These are phyloP conservation scores for Pseudozyma sp. DNA, from an alignment of 1,284 basidiomycete genomes.

Conservation along the genomic window DNA sequence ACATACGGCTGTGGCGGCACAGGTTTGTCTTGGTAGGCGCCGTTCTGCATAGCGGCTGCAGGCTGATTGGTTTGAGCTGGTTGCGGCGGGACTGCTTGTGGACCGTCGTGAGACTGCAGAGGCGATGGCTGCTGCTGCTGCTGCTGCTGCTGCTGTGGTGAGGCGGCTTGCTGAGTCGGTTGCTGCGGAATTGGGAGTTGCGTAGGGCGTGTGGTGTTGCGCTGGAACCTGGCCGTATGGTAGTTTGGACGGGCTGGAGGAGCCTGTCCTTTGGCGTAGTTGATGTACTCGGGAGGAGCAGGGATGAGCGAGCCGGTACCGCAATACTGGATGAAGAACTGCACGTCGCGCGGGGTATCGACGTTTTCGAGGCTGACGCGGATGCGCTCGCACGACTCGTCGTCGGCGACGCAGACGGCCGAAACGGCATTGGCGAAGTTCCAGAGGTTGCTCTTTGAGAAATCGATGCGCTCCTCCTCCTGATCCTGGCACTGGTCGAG, in stretches of 20 bases:
- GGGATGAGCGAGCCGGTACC: slow-evolving; percentile 65
- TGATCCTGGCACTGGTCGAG: slow-evolving; percentile 85
- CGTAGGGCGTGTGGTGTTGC: slow-evolving; percentile 55
- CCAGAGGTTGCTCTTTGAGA: slow-evolving; percentile 96
- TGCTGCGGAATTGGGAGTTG: slow-evolving; percentile 45
- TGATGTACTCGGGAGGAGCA: slow-evolving; percentile 67
- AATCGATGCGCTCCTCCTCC: slow-evolving; percentile 91
- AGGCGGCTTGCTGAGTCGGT: slow-evolving; percentile 21
- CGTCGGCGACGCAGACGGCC: slow-evolving; percentile 93
- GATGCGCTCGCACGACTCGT: slow-evolving; percentile 74
- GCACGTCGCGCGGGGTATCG: slow-evolving; percentile 61
- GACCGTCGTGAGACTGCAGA: slow-evolving; percentile 15
- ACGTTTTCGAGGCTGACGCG: slow-evolving; percentile 65
- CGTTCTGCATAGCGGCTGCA: slow-evolving; percentile 21
- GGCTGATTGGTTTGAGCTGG: slow-evolving; percentile 17
- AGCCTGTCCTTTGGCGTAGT: slow-evolving; percentile 65
- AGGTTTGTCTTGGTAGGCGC: slow-evolving; percentile 29
- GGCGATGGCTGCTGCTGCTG: slow-evolving; percentile 21
- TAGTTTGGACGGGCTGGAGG: slow-evolving; percentile 52
- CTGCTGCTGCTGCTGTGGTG: slow-evolving; percentile 21
- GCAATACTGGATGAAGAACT: slow-evolving; percentile 62
- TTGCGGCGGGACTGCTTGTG: slow-evolving; percentile 18
- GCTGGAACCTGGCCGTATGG: slow-evolving; percentile 62
- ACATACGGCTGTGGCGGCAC: slow-evolving; percentile 28
- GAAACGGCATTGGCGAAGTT: slow-evolving; percentile 94